phyloP scores from a whole-genome alignment of 768 basidiomycete species.

The Hypholoma sublateritium region DNA sequence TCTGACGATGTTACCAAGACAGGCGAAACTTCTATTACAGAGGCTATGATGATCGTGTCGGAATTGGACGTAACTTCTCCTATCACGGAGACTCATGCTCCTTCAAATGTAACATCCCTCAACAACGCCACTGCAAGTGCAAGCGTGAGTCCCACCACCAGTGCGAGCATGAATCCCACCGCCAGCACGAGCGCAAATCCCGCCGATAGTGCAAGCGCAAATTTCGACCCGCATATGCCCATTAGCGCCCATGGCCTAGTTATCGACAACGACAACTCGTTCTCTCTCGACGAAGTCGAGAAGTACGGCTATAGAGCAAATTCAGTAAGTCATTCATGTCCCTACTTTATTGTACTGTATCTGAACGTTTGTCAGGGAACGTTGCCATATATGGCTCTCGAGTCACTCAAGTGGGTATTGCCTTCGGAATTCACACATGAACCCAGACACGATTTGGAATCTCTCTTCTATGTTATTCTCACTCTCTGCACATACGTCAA shows the following conservation, averaged over 20 bases:
- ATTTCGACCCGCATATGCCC: background rate
- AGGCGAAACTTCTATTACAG: background rate
- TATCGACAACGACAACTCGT: background rate
- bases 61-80: background rate
- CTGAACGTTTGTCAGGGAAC: background rate
- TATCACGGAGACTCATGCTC: background rate
- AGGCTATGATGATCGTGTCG: background rate
- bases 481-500: constrained; percentile 1
- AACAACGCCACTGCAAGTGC: too few relatives aligned
- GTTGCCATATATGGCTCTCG: background rate
- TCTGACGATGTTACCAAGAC: too few relatives aligned
- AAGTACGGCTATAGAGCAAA: background rate
- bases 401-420: too few relatives aligned
- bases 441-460: background rate
- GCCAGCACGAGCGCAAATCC: too few relatives aligned
- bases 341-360: background rate
- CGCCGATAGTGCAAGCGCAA: background rate
- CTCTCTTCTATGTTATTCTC: background rate
- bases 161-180: too few relatives aligned
- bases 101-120: background rate
- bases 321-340: background rate
- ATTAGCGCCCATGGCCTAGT: background rate
- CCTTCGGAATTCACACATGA: background rate
- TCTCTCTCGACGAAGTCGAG: background rate
- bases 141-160: too few relatives aligned